Evolutionary conservation across 768 basidiomycete species (phyloP).

Genomic region (Goffeauzyma gilvescens): DNA sequence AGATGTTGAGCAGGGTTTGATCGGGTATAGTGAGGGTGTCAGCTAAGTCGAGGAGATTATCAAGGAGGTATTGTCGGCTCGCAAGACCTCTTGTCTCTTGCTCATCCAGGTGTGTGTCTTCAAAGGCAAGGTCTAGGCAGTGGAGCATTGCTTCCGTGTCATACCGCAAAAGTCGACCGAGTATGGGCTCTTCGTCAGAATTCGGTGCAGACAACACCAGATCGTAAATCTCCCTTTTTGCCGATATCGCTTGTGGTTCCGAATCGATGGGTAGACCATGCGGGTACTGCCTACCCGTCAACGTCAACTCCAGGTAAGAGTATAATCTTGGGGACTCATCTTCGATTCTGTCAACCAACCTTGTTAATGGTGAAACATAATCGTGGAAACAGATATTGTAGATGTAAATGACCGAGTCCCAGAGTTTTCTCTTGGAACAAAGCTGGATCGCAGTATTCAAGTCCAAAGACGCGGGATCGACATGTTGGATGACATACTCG

Average conservation of each 20-base stretch:
- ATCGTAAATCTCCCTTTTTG: slow-evolving; percentile 54
- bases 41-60: slow-evolving; percentile 63
- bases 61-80: slow-evolving; percentile 62
- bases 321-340: slow-evolving; percentile 77
- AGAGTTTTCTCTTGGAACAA: slow-evolving; percentile 63
- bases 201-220: slow-evolving; percentile 61
- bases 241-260: no score
- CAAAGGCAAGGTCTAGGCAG: slow-evolving; percentile 81
- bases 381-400: slow-evolving; percentile 76
- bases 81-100: slow-evolving; percentile 39
- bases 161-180: slow-evolving; percentile 60
- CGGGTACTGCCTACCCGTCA: slow-evolving; percentile 73
- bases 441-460: slow-evolving; percentile 78
- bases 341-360: slow-evolving; percentile 58
- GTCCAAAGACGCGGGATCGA: slow-evolving; percentile 74
- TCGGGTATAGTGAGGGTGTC: slow-evolving; percentile 15
- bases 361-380: slow-evolving; percentile 72
- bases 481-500: slow-evolving; percentile 79
- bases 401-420: slow-evolving; percentile 85
- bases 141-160: slow-evolving; percentile 90
- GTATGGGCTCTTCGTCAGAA: slow-evolving; percentile 46
- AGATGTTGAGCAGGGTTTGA: slow-evolving; percentile 74
- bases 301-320: slow-evolving; percentile 59
- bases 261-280: slow-evolving; percentile 61
- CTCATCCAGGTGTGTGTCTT: slow-evolving; percentile 76